Evolutionary conservation across 2,329 filamentous ascomycete genomes (phyloP).

Genomic region (Fusarium anguioides): DNA sequence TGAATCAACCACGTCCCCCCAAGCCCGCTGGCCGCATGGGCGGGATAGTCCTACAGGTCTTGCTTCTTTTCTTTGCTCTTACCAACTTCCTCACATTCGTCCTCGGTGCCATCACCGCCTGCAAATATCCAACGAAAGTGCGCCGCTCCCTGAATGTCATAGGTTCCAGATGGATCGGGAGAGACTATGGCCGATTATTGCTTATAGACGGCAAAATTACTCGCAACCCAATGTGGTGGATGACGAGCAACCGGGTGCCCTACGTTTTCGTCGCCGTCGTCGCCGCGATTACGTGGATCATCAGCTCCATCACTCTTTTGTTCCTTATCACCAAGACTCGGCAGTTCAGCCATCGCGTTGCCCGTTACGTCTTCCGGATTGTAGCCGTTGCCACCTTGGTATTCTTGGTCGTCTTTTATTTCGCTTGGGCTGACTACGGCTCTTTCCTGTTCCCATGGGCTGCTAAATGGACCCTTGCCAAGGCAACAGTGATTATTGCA

Average conservation of each 20-base stretch:
- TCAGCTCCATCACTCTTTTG: conserved; percentile 24
- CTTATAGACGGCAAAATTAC: background rate
- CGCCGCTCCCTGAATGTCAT: background rate
- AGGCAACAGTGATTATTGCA: conserved; percentile 21
- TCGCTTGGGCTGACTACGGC: conserved; percentile 8
- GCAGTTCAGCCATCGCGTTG: conserved; percentile 1
- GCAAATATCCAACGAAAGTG: background rate
- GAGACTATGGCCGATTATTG: no score
- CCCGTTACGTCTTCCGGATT: conserved; percentile 43
- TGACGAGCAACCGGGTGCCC: conserved; percentile 11
- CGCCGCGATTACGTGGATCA: conserved; percentile 25
- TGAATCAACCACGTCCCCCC: conserved; percentile 1
- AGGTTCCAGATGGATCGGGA: no score
- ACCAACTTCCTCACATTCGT: conserved; percentile 39
- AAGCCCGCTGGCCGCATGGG: background rate
- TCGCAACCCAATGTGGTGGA: background rate
- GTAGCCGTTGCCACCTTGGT: conserved; percentile 40
- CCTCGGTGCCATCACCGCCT: conserved; percentile 26
- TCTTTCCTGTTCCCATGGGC: conserved; percentile 2
- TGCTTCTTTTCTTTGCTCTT: conserved; percentile 37
- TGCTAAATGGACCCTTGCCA: background rate
- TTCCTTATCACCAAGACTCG: conserved; percentile 13
- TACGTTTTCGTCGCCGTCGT: conserved; percentile 36
- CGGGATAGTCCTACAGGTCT: conserved; percentile 21
- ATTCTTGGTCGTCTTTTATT: conserved; percentile 17